Evolutionary conservation across 441 rosid species (phyloP), one percentile per base, ranked within the genome.

Genomic region (Eruca vesicaria): DNA sequence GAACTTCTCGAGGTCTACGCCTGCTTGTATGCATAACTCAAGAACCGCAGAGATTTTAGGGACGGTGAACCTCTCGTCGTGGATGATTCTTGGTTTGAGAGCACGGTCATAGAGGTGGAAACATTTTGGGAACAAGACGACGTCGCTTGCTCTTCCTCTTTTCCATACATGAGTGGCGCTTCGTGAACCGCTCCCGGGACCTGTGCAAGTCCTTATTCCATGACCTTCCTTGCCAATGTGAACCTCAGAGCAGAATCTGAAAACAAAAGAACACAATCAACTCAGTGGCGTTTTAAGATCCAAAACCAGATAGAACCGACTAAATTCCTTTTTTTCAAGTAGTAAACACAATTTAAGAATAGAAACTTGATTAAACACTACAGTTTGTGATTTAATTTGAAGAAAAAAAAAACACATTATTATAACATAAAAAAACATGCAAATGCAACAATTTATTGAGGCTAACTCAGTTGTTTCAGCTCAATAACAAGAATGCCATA

Each of bases 41-140:
- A 91, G 66, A 76, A 94, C 84, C 43, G 96, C 92, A 21, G 93
- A 88, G 68, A 91, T 77, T 55, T 75, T 83, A 0, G 85, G 90
- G 28, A 87, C 79, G 0, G 16, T 68, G 28, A 59, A 87, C 79
- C 81, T 84, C 78, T 89, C 92, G 9, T 87, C 80, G 62, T 90
- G 97, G 16, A 78, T 77, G 41, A 91, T 90, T 81, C 95, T 88
- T 0, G 92, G 87, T 74, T 85, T 90, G 60, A 95, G 86, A 58
- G 89, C 98, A 63, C 93, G 93, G 69, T 92, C 98, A 53, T 82
- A 81, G 57, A 94, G 91, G 80, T 92, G 97, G 73, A 82, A 94
- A 75, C 91, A 83, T 63, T 90, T 87, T 0, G 97, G 90, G 82
- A 84, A 87, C 72, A 83, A 80, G 1, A 90, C 80, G 9, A 86